Evolutionary conservation across 2,329 filamentous ascomycete species (phyloP), one percentile per base, ranked within the genome.

Genomic region (Zasmidium cellare): DNA sequence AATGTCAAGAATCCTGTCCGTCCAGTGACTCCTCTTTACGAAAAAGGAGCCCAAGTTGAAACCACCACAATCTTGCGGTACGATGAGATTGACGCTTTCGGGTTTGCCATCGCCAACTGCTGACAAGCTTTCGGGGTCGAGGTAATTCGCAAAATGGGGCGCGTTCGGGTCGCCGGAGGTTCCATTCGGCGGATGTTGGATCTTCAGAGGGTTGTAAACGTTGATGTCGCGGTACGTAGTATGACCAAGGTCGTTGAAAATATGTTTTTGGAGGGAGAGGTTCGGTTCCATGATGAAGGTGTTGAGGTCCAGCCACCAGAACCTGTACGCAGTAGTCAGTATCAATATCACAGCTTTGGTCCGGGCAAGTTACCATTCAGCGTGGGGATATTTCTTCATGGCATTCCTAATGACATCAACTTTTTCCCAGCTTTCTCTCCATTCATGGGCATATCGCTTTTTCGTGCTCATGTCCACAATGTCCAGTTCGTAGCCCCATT

Each of bases 341-440:
- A 55, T 22, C 23, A 6, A 16, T 22, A 2, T 18, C 24, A 14
- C 16, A 12, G 7, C 31, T 2, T 16, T 38, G 14, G 25, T 25
- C 16, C 18, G 25, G 41, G 6, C n/a, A 35, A 76, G 87, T 76
- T 81, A 96, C 94, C 94, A 99, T 80, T 99, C 93, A 31, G 93
- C 94, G 63, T 96, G 84, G 24, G 94, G 94, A 71, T 97, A 97
- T 74, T 97, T 97, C 72, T 87, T 85, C 83, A 99, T 87, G 46
- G 89, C 87, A 60, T 91, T 90, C 60, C 93, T 87, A 68, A 99
- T 86, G 45, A 91, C 91, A 74, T 99, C 94, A 60, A 97, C 92
- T 80, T 97, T 99, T 77, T 99, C 94, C 94, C 94, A 99, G 74
- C 93, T 96, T 77, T 99, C 94, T 70, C 94, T 86, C 94, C 94